Evolutionary conservation across 176 grass and related monocot species (phyloP).

Genomic region (Aegilops longissima): DNA sequence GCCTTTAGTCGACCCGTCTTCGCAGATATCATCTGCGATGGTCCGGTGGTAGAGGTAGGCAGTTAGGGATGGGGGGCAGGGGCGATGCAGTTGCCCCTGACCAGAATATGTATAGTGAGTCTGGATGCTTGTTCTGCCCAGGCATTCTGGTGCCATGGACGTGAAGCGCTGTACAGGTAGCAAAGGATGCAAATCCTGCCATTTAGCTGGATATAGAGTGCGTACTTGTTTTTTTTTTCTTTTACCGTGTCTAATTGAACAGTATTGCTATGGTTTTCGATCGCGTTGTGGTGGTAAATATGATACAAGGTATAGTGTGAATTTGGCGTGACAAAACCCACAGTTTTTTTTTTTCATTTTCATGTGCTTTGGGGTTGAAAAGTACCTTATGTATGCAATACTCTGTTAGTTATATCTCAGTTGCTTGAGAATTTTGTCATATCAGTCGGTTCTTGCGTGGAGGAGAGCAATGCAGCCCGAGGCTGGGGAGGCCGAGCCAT

Average conservation of each 20-base stretch:
- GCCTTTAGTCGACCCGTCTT: constrained; percentile 36
- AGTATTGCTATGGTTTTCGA: not conserved
- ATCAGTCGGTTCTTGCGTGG: too few species aligned
- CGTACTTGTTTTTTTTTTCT: not conserved
- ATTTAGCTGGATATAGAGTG: not conserved
- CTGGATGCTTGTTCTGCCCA: not conserved
- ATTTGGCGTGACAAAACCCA: not conserved
- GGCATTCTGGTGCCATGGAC: not conserved
- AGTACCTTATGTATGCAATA: too few species aligned
- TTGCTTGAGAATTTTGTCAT: too few species aligned
- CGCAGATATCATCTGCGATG: not conserved
- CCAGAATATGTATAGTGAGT: not conserved
- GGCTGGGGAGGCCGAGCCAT: too few species aligned
- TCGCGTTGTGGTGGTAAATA: not conserved
- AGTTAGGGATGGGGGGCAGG: not conserved
- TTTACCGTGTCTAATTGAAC: not conserved
- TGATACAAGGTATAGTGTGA: not conserved
- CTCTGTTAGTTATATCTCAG: too few species aligned
- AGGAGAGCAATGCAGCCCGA: too few species aligned
- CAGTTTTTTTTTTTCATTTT: not conserved
- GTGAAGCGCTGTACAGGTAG: constrained; percentile 12
- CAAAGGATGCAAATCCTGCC: not conserved
- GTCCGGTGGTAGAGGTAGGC: not conserved
- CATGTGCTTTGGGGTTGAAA: too few species aligned
- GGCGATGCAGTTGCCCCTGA: not conserved